These are phyloP conservation scores for Termitomyces sp. DNA, from an alignment of 768 basidiomycete species.

Conservation along the genomic window DNA sequence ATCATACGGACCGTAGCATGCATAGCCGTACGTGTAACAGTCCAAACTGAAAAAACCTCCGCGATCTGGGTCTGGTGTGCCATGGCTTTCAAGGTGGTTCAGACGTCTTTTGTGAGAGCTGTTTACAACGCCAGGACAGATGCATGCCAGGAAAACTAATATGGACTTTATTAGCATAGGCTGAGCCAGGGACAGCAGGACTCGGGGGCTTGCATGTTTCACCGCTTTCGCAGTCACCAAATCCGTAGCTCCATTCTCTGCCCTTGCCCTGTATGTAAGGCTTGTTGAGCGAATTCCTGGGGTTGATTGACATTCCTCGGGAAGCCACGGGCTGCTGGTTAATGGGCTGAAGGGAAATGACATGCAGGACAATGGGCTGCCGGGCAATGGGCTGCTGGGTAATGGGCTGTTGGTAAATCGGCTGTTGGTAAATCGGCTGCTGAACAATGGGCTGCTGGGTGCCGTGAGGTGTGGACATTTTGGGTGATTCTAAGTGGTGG, in stretches of 20 bases:
- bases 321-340: conserved; percentile 15
- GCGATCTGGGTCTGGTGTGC: conserved; percentile 29
- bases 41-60: conserved; percentile 25
- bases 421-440: conserved; percentile 5
- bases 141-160: conserved; percentile 25
- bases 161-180: neutral
- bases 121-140: conserved; percentile 33
- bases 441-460: neutral
- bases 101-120: conserved; percentile 30
- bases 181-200: neutral
- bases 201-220: conserved; percentile 17
- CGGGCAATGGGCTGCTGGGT: neutral
- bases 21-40: conserved; percentile 21
- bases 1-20: conserved; percentile 18
- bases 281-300: conserved; percentile 22
- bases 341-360: neutral
- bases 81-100: conserved; percentile 24
- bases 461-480: neutral
- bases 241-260: conserved; percentile 23
- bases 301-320: conserved; percentile 3
- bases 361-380: neutral
- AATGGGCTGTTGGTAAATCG: neutral
- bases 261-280: conserved; percentile 17
- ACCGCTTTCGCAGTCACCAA: conserved; percentile 17
- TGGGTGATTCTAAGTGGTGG: neutral